Conservation (phyloP, 1,139 yeast species). For the Suhomyces yuchorum region DNA sequence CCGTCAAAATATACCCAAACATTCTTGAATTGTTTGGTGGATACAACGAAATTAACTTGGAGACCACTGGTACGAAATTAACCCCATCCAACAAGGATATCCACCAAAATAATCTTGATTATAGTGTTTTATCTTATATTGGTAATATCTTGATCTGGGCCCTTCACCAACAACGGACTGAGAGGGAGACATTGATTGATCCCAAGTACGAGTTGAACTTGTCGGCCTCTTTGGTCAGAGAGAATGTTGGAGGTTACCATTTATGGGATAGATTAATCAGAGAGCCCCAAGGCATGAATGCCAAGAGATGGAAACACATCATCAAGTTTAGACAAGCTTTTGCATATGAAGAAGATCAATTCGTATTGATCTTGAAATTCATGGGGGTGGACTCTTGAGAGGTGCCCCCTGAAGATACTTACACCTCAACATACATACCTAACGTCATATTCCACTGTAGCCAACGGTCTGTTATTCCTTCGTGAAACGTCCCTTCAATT, state of each 20-base stretch:
- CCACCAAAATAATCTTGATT: conserved; percentile 44
- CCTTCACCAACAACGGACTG: conserved; percentile 28
- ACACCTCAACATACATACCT: background rate
- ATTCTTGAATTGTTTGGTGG: conserved; percentile 34
- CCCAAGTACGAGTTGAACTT: conserved; percentile 26
- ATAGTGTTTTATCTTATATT: conserved; percentile 40
- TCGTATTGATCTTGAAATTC: conserved; percentile 41
- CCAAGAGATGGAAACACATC: conserved; percentile 51
- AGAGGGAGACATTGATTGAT: conserved; percentile 21
- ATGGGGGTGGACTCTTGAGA: conserved; percentile 29
- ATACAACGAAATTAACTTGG: conserved; percentile 39
- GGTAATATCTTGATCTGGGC: conserved; percentile 50
- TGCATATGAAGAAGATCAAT: conserved; percentile 47
- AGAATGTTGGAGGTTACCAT: conserved; percentile 44
- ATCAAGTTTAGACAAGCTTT: conserved; percentile 43
- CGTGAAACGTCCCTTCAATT: background rate
- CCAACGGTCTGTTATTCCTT: background rate
- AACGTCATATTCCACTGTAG: background rate
- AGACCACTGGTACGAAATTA: conserved; percentile 36
- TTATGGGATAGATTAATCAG: conserved; percentile 47
- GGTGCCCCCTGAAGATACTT: background rate
- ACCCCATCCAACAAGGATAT: conserved; percentile 39
- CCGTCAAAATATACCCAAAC: conserved; percentile 30
- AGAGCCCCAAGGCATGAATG: conserved; percentile 38
- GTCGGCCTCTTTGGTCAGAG: conserved; percentile 23